Conservation (phyloP, 305 asterid species). For the Petunia hybrid region DNA sequence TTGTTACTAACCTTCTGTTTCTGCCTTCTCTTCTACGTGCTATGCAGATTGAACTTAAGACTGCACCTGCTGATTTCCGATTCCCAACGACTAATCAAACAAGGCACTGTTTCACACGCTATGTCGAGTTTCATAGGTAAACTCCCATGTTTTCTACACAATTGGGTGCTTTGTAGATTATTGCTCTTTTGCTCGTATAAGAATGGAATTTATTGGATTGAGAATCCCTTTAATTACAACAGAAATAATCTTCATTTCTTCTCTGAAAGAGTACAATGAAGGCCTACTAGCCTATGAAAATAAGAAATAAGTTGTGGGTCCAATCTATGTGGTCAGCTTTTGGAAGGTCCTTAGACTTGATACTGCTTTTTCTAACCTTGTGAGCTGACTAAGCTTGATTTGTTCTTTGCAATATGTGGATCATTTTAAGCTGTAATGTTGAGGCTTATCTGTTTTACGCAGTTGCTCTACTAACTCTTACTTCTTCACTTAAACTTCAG, state of each 20-base stretch:
- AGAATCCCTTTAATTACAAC: neutral
- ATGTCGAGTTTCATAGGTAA: slow-evolving; percentile 89
- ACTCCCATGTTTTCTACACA: slow-evolving; percentile 17
- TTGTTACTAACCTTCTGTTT: neutral
- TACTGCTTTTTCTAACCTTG: neutral
- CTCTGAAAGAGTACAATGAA: neutral
- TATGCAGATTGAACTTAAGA: slow-evolving; percentile 77
- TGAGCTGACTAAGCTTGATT: neutral
- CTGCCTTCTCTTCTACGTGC: neutral
- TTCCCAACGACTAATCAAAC: slow-evolving; percentile 93
- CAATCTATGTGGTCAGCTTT: neutral
- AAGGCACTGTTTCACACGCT: slow-evolving; percentile 94
- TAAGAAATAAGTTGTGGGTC: neutral
- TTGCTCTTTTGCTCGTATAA: neutral
- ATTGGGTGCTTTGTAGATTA: neutral
- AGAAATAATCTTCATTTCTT: neutral
- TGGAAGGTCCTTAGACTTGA: neutral
- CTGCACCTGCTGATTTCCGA: slow-evolving; percentile 91
- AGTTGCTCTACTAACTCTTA: neutral
- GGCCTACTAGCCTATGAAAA: too few species aligned
- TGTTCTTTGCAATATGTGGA: neutral
- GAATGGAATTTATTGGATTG: neutral
- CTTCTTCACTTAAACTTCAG: slow-evolving; percentile 42
- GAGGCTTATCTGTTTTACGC: neutral
- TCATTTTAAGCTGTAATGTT: neutral